Conservation (phyloP, 768 basidiomycete species). For the Hypholoma sublateritium region DNA sequence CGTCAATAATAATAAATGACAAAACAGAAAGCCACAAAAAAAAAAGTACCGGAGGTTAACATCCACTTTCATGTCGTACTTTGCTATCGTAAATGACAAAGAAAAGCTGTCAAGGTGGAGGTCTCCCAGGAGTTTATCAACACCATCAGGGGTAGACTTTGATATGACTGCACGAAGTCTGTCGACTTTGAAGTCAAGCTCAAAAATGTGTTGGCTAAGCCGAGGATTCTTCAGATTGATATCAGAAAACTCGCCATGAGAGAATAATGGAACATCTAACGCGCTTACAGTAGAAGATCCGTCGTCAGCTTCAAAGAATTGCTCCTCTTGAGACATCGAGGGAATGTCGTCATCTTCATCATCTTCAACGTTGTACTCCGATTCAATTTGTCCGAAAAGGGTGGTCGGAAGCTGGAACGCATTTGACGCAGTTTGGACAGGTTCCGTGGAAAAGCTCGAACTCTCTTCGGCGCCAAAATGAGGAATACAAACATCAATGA, state of each 20-base stretch:
- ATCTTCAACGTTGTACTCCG: constrained; percentile 73
- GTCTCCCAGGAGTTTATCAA: constrained; percentile 77
- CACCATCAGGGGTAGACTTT: constrained; percentile 58
- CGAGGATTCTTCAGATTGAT: constrained; percentile 34
- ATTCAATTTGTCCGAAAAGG: constrained; percentile 51
- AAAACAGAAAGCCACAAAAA: not conserved
- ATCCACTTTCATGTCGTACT: constrained; percentile 86
- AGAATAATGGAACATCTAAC: not conserved
- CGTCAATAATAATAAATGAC: constrained; percentile 6
- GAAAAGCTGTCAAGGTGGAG: constrained; percentile 78
- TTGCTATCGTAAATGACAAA: constrained; percentile 69
- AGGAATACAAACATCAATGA: constrained; percentile 90
- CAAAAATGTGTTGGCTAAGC: constrained; percentile 63
- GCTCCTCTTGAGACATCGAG: constrained; percentile 39
- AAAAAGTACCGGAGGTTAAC: constrained; percentile 50
- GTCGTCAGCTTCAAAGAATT: constrained; percentile 75
- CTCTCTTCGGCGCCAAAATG: constrained; percentile 57
- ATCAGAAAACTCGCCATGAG: not conserved
- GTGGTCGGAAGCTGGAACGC: constrained; percentile 53
- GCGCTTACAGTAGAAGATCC: constrained; percentile 51
- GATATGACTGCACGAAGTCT: constrained; percentile 77
- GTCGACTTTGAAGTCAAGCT: constrained; percentile 87
- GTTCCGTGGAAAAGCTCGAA: constrained; percentile 13
- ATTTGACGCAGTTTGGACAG: constrained; percentile 26
- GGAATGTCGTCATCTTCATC: constrained; percentile 46